phyloP scores from a whole-genome alignment of 2,329 filamentous ascomycete genomes.

The Penicillium sp. region DNA sequence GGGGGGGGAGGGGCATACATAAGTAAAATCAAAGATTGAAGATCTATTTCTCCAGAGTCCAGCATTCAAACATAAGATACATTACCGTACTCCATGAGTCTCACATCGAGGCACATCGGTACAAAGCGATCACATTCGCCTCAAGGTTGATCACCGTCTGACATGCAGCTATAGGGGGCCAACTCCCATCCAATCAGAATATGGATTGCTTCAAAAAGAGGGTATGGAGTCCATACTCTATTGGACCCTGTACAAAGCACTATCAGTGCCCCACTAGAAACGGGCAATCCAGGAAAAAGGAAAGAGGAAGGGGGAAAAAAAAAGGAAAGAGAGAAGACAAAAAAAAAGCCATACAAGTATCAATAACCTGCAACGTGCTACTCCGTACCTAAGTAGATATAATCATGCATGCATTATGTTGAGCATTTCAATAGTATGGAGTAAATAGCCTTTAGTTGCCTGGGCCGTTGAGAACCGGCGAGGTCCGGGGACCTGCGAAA shows the following conservation, averaged over 20 bases:
- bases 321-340: no score
- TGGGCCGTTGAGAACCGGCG: neutral
- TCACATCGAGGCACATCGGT: neutral
- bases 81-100: neutral
- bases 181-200: neutral
- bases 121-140: neutral
- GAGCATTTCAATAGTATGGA: neutral
- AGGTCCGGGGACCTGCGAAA: neutral
- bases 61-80: neutral
- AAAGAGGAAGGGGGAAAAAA: no score
- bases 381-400: no score
- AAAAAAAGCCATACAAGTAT: neutral
- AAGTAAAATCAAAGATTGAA: no score
- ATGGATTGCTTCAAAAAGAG: neutral
- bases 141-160: slow-evolving; percentile 6
- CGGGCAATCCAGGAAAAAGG: neutral
- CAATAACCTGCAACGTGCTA: neutral
- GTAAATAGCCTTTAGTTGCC: neutral
- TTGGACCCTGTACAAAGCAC: slow-evolving; percentile 2
- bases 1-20: no score
- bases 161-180: slow-evolving; percentile 1
- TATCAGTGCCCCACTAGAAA: neutral
- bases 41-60: no score
- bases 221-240: neutral
- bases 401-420: slow-evolving; percentile 3